Conservation (phyloP, 768 basidiomycete species). For the Astraeus odoratus region DNA sequence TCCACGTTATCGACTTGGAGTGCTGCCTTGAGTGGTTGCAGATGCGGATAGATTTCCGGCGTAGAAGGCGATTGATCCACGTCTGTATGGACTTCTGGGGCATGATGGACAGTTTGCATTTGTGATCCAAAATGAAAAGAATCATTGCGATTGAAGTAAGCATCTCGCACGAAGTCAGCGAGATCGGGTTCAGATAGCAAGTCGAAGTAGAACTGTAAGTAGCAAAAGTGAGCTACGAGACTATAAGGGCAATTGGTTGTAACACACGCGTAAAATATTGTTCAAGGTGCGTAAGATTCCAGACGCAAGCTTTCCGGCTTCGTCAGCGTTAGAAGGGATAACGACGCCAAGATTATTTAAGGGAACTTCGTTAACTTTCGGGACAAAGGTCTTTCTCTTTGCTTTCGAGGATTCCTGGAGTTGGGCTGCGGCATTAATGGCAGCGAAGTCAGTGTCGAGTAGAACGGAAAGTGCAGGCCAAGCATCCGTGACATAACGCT, state of each 20-base stretch:
- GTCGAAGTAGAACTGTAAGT: slow-evolving; percentile 11
- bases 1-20: neutral
- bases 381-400: slow-evolving; percentile 3
- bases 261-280: slow-evolving; percentile 17
- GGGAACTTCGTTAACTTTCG: slow-evolving; percentile 15
- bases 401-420: no score
- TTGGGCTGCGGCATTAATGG: neutral
- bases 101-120: neutral
- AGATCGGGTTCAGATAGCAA: slow-evolving; percentile 5
- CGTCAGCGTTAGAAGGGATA: slow-evolving; percentile 16
- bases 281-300: slow-evolving; percentile 18
- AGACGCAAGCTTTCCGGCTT: slow-evolving; percentile 4
- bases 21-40: neutral
- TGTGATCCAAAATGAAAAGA: neutral
- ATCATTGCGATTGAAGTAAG: neutral
- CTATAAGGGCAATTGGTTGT: neutral
- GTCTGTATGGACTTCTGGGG: neutral
- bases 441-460: neutral
- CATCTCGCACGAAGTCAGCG: neutral
- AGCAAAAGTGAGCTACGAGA: neutral
- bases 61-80: neutral
- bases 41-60: neutral
- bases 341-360: slow-evolving; percentile 20
- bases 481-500: slow-evolving; percentile 10
- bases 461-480: slow-evolving; percentile 9